phyloP scores from a whole-genome alignment of 75 land plant genomes.

The Cunninghamia lanceolata region DNA sequence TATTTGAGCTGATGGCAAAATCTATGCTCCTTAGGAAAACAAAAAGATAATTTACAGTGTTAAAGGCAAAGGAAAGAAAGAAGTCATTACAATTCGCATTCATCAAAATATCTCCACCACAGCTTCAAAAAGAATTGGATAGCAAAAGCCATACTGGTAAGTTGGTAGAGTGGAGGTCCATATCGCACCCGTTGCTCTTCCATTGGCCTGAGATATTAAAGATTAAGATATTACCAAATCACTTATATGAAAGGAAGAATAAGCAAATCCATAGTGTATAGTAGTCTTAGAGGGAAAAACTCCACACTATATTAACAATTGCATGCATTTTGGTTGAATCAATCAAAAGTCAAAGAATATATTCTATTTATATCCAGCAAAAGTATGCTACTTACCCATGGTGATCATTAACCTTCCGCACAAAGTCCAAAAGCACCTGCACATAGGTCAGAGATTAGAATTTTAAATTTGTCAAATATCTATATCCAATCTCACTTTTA shows the following conservation, averaged over 20 bases:
- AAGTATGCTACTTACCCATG: slow-evolving; percentile 59
- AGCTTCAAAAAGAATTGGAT: slow-evolving; percentile 68
- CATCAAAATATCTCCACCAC: slow-evolving; percentile 63
- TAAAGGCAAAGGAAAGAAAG: neutral
- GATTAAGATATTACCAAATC: slow-evolving; percentile 4
- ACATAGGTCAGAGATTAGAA: slow-evolving; percentile 13
- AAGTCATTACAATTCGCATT: slow-evolving; percentile 53
- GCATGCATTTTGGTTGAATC: neutral
- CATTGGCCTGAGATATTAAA: slow-evolving; percentile 83
- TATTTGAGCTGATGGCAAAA: neutral
- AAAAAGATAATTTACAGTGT: neutral
- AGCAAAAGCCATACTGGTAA: slow-evolving; percentile 57
- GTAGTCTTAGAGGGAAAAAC: neutral
- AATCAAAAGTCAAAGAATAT: neutral
- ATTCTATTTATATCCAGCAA: neutral
- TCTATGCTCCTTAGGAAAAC: neutral
- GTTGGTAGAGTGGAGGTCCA: slow-evolving; percentile 88
- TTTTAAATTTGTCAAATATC: neutral
- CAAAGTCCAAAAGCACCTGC: slow-evolving; percentile 94
- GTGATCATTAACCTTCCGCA: slow-evolving; percentile 93
- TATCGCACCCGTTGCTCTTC: slow-evolving; percentile 96
- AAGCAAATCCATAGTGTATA: neutral
- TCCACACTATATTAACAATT: neutral
- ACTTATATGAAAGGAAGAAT: neutral
- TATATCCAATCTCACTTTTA: neutral